A percentile compares a stretch with the other conserved stretches of the same genome.
phyloP scores from a whole-genome alignment of 129 eudicot species.

The Oenanthe sinensis region DNA sequence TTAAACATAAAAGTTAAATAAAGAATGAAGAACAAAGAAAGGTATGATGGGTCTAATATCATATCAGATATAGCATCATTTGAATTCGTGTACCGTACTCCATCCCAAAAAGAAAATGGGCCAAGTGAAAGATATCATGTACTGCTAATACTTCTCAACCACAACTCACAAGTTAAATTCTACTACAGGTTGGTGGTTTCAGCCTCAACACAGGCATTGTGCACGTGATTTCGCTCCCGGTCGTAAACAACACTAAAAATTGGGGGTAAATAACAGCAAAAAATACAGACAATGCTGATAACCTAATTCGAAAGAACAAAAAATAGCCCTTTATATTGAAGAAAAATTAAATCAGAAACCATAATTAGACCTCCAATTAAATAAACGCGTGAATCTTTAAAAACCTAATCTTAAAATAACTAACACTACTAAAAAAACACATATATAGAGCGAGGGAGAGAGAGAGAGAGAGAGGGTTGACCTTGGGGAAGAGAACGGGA shows the following conservation, averaged over 20 bases:
- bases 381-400: not conserved
- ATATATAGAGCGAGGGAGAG: not conserved
- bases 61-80: not conserved
- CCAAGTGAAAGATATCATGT: not conserved
- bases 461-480: constrained; percentile 10
- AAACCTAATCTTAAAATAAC: too few species aligned
- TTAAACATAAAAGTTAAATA: not conserved
- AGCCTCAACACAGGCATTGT: not conserved
- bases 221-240: not conserved
- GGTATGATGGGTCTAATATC: not conserved
- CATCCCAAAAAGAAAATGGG: not conserved
- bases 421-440: not conserved
- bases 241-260: not conserved
- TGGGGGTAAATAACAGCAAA: not conserved
- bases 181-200: not conserved
- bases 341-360: not conserved
- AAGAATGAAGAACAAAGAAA: not conserved
- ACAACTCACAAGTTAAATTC: not conserved
- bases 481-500: constrained; percentile 77
- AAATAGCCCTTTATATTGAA: not conserved
- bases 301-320: not conserved
- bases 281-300: not conserved
- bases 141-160: not conserved
- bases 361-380: not conserved
- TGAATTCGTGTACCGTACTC: not conserved